Evolutionary conservation across 1,284 basidiomycete genomes (phyloP).

Genomic region (Testicularia cyperi): DNA sequence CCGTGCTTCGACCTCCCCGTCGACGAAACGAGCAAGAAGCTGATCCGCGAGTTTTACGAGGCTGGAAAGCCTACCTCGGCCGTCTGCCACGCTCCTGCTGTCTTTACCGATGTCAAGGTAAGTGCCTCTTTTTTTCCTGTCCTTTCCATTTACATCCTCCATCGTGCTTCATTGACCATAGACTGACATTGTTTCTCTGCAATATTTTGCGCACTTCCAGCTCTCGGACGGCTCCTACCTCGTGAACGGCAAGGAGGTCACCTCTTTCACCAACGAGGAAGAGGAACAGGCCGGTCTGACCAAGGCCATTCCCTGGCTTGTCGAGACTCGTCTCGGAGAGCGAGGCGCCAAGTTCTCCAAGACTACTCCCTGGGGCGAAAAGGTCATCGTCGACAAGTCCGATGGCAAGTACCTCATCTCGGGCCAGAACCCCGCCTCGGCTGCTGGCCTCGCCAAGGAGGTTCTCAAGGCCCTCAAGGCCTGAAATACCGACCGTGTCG

Average conservation of each 20-base stretch:
- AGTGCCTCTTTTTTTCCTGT: background rate
- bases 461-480: conserved; percentile 33
- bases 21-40: conserved; percentile 31
- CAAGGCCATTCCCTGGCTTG: conserved; percentile 69
- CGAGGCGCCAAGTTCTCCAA: conserved; percentile 70
- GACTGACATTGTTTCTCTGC: too few relatives aligned
- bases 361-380: conserved; percentile 65
- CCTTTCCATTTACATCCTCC: too few relatives aligned
- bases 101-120: conserved; percentile 45
- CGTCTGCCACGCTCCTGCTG: conserved; percentile 51
- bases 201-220: too few relatives aligned
- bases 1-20: conserved; percentile 49
- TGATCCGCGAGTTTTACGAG: conserved; percentile 48
- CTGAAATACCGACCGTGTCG: too few relatives aligned
- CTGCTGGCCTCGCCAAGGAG: conserved; percentile 31
- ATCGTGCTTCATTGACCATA: too few relatives aligned
- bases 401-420: conserved; percentile 28
- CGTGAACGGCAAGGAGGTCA: conserved; percentile 67
- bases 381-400: conserved; percentile 62
- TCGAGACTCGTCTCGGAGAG: conserved; percentile 68
- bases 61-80: conserved; percentile 39
- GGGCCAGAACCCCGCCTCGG: conserved; percentile 63
- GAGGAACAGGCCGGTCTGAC: conserved; percentile 64
- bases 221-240: conserved; percentile 45
- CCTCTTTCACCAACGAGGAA: conserved; percentile 73